Evolutionary conservation across 768 basidiomycete genomes (phyloP).

Genomic region (Boletus speciosus): DNA sequence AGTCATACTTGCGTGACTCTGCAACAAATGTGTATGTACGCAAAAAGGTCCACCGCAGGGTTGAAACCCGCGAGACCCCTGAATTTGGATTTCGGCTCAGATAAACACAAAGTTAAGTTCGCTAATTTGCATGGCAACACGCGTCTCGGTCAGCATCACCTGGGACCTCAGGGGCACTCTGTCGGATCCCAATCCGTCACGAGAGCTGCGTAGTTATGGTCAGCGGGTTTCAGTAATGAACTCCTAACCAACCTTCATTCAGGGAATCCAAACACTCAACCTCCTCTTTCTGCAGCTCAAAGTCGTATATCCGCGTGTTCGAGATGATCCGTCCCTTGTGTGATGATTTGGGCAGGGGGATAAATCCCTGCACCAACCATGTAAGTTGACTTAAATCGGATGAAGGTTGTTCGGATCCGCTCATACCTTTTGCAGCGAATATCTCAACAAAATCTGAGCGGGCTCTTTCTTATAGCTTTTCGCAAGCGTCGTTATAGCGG

Average conservation of each 20-base stretch:
- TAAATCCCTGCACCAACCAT: constrained; percentile 30
- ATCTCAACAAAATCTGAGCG: constrained; percentile 54
- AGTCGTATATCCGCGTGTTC: constrained; percentile 64
- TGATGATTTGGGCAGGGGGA: constrained; percentile 65
- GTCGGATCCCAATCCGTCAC: constrained; percentile 10
- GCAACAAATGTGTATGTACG: background rate
- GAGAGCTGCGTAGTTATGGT: constrained; percentile 1
- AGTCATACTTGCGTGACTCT: background rate
- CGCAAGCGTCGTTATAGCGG: constrained; percentile 44
- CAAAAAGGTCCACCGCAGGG: background rate
- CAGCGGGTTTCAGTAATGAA: background rate
- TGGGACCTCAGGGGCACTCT: constrained; percentile 6
- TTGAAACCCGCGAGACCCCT: background rate
- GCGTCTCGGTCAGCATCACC: background rate
- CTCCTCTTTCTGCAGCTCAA: constrained; percentile 50
- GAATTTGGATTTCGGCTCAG: background rate
- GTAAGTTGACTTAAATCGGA: background rate
- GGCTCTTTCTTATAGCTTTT: constrained; percentile 53
- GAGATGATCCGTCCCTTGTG: constrained; percentile 49
- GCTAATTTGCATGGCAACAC: constrained; percentile 2
- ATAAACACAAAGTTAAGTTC: constrained; percentile 21
- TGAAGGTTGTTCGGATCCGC: background rate
- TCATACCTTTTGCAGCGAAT: constrained; percentile 66
- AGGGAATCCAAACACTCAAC: constrained; percentile 48
- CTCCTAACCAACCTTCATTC: constrained; percentile 44